These are phyloP conservation scores for Potentilla sterilis DNA, from an alignment of 306 rosid genomes.

Conservation along the genomic window DNA sequence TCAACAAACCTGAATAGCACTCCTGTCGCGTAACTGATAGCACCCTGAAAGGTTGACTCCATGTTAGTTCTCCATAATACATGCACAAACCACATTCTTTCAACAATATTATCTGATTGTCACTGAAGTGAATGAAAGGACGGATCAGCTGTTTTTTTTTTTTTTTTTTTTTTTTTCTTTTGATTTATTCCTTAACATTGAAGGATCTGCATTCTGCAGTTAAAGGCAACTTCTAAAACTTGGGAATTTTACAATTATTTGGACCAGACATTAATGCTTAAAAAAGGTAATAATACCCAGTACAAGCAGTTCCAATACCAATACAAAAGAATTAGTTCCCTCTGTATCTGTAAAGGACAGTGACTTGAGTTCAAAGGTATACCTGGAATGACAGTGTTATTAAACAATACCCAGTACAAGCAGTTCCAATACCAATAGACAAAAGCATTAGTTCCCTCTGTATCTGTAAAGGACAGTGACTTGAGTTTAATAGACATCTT, in stretches of 20 bases:
- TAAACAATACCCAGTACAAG: conserved; percentile 79
- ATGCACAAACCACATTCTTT: neutral
- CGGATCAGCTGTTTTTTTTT: neutral
- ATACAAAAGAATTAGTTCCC: conserved; percentile 72
- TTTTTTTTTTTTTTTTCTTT: too few species aligned
- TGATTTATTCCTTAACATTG: neutral
- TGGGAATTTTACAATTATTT: conserved; percentile 17
- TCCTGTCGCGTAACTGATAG: conserved; percentile 72
- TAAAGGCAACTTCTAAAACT: neutral
- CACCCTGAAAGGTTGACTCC: conserved; percentile 55
- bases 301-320: conserved; percentile 77
- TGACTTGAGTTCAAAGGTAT: conserved; percentile 27
- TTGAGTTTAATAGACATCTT: conserved; percentile 20
- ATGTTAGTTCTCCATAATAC: conserved; percentile 10
- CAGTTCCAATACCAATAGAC: conserved; percentile 77
- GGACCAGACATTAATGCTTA: neutral
- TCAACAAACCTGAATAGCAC: conserved; percentile 69
- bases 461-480: conserved; percentile 49
- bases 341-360: conserved; percentile 64
- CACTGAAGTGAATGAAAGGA: neutral
- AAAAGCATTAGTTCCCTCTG: conserved; percentile 82
- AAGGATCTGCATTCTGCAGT: neutral
- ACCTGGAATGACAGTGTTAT: conserved; percentile 79
- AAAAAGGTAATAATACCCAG: conserved; percentile 53
- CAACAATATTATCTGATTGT: neutral